Evolutionary conservation across 306 rosid species (phyloP), one percentile per base, ranked within the genome.

Genomic region (Mimosa pudica): DNA sequence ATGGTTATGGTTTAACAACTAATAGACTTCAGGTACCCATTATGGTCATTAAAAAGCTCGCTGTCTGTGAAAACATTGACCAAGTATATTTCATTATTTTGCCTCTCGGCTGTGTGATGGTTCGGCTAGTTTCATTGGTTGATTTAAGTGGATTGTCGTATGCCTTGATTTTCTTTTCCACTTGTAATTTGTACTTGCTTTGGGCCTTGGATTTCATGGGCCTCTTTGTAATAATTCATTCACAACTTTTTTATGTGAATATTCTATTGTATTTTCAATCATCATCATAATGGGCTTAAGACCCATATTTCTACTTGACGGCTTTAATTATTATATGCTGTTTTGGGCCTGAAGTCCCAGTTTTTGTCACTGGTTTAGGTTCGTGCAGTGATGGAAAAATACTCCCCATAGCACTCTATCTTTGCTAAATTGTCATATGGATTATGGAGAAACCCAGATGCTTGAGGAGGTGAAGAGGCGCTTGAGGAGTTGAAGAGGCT

Each of bases 401-500:
- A n/a, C n/a, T n/a, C n/a, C n/a, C n/a, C n/a, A n/a, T n/a, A n/a
- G n/a, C n/a, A n/a, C n/a, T n/a, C n/a, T n/a, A n/a, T n/a, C n/a
- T n/a, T n/a, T n/a, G n/a, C 99, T 1, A 95, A 90, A 83, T 70
- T 95, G 44, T 95, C 99, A 4, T 95, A 93, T 81, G 98, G 99
- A 49, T n/a, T n/a, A n/a, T n/a, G n/a, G n/a, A n/a, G 99, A 95
- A 84, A 95, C 96, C 75, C 96, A 95, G 86, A 89, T 91, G 98
- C 98, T 95, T 72, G 99, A 95, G 86, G 93, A 93, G 90, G 94
- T 98, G 82, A n/a, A n/a, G n/a, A n/a, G n/a, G n/a, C n/a, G n/a
- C n/a, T n/a, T n/a, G 99, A 95, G 92, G 99, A 95, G 86, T 98
- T 95, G 89, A 95, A 95, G 87, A 90, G 97, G 87, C 98, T 89